A percentile compares a stretch with the other conserved stretches of the same genome.
These are phyloP conservation scores for Aureobasidium lini DNA, from an alignment of 2,329 filamentous ascomycete genomes.

Conservation along the genomic window DNA sequence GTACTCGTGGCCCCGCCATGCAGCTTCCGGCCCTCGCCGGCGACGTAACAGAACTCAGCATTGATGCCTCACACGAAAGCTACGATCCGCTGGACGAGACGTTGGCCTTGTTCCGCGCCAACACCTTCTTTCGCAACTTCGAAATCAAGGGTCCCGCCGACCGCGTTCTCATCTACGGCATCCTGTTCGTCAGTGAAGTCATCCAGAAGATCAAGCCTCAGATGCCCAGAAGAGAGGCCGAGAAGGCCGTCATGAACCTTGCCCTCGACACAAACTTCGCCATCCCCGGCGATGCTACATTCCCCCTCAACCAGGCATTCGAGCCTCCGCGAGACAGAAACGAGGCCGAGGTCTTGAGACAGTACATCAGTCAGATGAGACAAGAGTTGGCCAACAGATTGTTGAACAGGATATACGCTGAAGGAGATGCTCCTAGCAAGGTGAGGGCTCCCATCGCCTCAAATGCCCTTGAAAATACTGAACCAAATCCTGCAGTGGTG, in stretches of 20 bases:
- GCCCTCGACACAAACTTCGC: conserved; percentile 91
- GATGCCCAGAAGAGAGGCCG: conserved; percentile 58
- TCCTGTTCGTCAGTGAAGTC: conserved; percentile 88
- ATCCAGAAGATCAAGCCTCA: conserved; percentile 76
- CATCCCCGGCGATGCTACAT: conserved; percentile 85
- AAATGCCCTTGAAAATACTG: conserved; percentile 17
- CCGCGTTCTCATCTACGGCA: conserved; percentile 90
- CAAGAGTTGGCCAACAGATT: conserved; percentile 82
- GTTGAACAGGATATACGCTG: conserved; percentile 79
- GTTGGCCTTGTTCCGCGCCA: conserved; percentile 85
- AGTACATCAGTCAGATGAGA: conserved; percentile 86
- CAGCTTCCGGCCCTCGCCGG: conserved; percentile 57
- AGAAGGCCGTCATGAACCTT: conserved; percentile 77
- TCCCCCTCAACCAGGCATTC: conserved; percentile 94
- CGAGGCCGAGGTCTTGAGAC: conserved; percentile 78
- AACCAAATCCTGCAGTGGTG: conserved; percentile 69
- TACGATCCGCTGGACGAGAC: conserved; percentile 97
- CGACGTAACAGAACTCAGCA: conserved; percentile 47
- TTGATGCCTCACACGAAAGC: conserved; percentile 79
- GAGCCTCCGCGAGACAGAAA: conserved; percentile 80
- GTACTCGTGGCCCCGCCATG: conserved; percentile 90
- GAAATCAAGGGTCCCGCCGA: conserved; percentile 97
- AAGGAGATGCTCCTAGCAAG: conserved; percentile 59
- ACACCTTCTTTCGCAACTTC: conserved; percentile 99
- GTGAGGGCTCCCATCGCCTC: conserved; percentile 26